These are phyloP conservation scores for Potentilla sterilis DNA, from an alignment of 306 rosid species.

Conservation along the genomic window DNA sequence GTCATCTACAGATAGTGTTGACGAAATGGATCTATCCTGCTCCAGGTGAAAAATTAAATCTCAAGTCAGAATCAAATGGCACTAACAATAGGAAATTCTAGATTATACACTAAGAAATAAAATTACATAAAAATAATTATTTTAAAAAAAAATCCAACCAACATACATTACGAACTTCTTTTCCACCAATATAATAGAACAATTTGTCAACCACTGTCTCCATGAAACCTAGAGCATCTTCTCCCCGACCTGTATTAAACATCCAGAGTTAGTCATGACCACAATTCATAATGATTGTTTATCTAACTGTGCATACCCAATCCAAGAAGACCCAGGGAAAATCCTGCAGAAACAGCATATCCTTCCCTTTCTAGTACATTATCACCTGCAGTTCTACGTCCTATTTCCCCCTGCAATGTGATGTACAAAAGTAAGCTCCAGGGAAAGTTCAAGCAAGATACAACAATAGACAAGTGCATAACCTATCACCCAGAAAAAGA, in stretches of 20 bases:
- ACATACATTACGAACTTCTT: conserved; percentile 65
- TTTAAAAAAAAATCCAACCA: not conserved
- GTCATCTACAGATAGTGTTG: conserved; percentile 54
- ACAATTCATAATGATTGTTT: conserved; percentile 16
- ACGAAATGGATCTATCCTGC: conserved; percentile 68
- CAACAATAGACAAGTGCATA: not conserved
- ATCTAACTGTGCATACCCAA: conserved; percentile 54
- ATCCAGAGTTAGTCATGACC: conserved; percentile 34
- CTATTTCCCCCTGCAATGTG: conserved; percentile 74
- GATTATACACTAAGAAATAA: conserved; percentile 10
- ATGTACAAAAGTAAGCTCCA: conserved; percentile 4
- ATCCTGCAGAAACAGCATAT: conserved; percentile 97
- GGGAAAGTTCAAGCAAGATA: conserved; percentile 8
- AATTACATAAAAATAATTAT: conserved; percentile 5
- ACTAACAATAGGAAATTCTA: conserved; percentile 4
- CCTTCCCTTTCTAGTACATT: conserved; percentile 99
- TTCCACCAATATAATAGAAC: conserved; percentile 81
- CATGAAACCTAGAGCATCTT: conserved; percentile 75
- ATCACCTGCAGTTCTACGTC: conserved; percentile 94
- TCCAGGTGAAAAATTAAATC: conserved; percentile 20
- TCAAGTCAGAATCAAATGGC: conserved; percentile 19
- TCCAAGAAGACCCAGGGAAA: conserved; percentile 92
- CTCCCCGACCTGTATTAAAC: conserved; percentile 79
- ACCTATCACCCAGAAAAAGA: not conserved
- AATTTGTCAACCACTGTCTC: conserved; percentile 76